phyloP scores from a whole-genome alignment of 2,329 filamentous ascomycete genomes.

The Trichoderma sp. region DNA sequence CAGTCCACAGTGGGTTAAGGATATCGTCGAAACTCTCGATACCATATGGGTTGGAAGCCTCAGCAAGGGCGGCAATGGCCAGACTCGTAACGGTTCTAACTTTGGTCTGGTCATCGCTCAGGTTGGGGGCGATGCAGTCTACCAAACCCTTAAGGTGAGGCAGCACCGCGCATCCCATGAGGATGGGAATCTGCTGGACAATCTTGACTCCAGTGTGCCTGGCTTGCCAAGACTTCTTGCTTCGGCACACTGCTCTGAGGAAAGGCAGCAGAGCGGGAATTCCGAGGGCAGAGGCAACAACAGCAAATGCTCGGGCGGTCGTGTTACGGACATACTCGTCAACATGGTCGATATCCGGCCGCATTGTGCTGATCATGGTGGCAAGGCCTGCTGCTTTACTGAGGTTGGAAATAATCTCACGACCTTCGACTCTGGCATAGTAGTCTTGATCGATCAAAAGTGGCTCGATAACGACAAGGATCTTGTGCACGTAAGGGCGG shows the following conservation, averaged over 20 bases:
- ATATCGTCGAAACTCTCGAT: constrained; percentile 99
- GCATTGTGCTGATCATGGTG: constrained; percentile 99
- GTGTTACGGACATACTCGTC: constrained; percentile 99
- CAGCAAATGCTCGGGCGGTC: constrained; percentile 93
- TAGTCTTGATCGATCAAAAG: constrained; percentile 99
- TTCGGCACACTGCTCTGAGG: constrained; percentile 90
- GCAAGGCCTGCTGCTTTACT: constrained; percentile 95
- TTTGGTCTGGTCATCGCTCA: constrained; percentile 98
- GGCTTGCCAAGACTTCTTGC: constrained; percentile 99
- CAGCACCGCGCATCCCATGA: constrained; percentile 96
- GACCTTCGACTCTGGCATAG: constrained; percentile 95
- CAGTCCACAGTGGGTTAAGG: constrained; percentile 94
- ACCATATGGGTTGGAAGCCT: constrained; percentile 96
- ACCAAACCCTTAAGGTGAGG: constrained; percentile 95
- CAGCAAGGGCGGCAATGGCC: constrained; percentile 90
- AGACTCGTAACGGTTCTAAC: constrained; percentile 94
- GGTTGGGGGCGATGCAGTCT: constrained; percentile 91
- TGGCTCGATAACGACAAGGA: constrained; percentile 98
- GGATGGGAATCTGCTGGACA: constrained; percentile 95
- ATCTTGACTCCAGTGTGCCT: constrained; percentile 99
- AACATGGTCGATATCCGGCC: constrained; percentile 96
- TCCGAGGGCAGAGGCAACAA: constrained; percentile 92
- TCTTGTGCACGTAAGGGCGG: constrained; percentile 96
- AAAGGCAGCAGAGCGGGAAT: constrained; percentile 96
- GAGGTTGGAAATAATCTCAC: constrained; percentile 98